Evolutionary conservation across 331 rosid genomes (phyloP).

Genomic region (Malus hybrid): DNA sequence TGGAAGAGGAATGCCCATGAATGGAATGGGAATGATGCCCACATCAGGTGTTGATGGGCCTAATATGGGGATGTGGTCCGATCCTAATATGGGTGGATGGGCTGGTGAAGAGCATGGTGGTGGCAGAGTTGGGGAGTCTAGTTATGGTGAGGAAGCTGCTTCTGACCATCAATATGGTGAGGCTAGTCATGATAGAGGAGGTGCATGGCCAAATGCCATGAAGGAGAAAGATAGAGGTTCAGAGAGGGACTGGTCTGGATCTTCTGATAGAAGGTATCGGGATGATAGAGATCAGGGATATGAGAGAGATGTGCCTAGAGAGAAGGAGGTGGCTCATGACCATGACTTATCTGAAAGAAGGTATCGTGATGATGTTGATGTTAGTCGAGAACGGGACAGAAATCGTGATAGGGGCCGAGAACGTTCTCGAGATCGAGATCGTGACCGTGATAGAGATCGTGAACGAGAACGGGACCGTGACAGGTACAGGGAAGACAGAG

Average conservation of each 20-base stretch:
- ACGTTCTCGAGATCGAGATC: constrained; percentile 32
- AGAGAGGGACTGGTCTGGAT: constrained; percentile 80
- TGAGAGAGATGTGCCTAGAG: constrained; percentile 68
- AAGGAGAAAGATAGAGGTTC: constrained; percentile 86
- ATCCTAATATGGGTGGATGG: constrained; percentile 94
- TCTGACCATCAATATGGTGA: constrained; percentile 93
- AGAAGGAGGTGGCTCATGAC: constrained; percentile 51
- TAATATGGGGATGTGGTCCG: constrained; percentile 95
- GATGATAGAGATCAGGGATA: constrained; percentile 73
- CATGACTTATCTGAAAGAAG: constrained; percentile 60
- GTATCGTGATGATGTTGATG: constrained; percentile 62
- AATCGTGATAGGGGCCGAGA: constrained; percentile 60
- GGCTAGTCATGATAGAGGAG: constrained; percentile 72
- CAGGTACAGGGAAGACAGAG: constrained; percentile 74
- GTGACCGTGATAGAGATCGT: constrained; percentile 41
- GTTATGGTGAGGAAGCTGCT: constrained; percentile 96
- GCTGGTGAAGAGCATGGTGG: constrained; percentile 81
- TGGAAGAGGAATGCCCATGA: constrained; percentile 91
- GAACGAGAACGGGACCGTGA: constrained; percentile 64
- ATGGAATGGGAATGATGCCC: constrained; percentile 98
- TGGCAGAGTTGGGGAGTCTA: constrained; percentile 83
- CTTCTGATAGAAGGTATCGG: constrained; percentile 66
- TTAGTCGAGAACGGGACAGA: constrained; percentile 54
- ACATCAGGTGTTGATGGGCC: constrained; percentile 78
- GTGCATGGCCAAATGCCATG: constrained; percentile 58